Base-by-base conservation (phyloP, 129 eudicot species). In the Pittosporum tobira region DNA sequence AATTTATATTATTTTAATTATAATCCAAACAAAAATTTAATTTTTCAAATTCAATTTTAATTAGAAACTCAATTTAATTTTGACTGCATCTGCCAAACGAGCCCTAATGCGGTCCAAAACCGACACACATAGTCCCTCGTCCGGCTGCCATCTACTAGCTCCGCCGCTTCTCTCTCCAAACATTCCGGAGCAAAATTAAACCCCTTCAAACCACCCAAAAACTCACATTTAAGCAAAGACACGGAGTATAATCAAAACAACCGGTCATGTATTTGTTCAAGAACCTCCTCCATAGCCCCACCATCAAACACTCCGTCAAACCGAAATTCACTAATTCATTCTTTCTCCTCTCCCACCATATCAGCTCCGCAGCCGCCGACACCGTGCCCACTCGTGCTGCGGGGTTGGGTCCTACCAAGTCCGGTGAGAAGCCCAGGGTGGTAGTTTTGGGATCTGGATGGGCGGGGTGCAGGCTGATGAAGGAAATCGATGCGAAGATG, bases 381-480 rank as follows among this genome's bases (percentile, higher is more conserved):
- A 64, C 46, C 14, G 38, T 29, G 18, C 18, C 46, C n/a, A 10
- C 45, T 21, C 63, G 60, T 53, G 6, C 51, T 2, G 79, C 88
- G 2, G 84, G 84, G 21, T 61, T 86, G 24, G 81, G 71, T 2
- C 94, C 94, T 53, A 91, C 96, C 5, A 81, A 64, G 76, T 71
- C 75, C 22, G 66, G 63, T 36, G 87, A 87, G 60, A 91, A 91
- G 83, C 94, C 99, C 0, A 70, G 99, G 34, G 74, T 91, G 77
- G 99, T 91, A 51, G 96, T 91, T 7, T 30, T 91, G 76, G 99
- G 99, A 4, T 61, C 96, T 23, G 99, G 99, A 2, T 91, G 99
- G 99, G 96, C 96, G 14, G 99, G 94, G 19, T 83, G 88, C 67
- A 78, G 99, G 78, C 73, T 91, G n/a, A 74, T 91, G 73, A 91